A percentile compares a stretch with the other conserved stretches of the same genome.
phyloP scores from a whole-genome alignment of 2,329 filamentous ascomycete genomes.

The Westerdykella ornata region DNA sequence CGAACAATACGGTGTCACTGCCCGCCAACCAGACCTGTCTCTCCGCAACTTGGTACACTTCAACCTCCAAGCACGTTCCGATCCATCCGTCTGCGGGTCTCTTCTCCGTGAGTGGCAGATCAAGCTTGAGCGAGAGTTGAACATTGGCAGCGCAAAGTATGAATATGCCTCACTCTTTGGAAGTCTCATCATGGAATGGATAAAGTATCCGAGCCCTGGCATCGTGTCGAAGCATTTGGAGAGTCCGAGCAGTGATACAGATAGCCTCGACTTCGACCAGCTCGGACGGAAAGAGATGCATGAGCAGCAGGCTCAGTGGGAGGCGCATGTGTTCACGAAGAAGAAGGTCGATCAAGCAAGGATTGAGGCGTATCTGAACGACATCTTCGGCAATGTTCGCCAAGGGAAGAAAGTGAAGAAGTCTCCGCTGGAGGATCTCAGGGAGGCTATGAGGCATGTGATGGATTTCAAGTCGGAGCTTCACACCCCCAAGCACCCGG shows the following conservation, averaged over 20 bases:
- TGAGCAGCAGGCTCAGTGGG: constrained; percentile 45
- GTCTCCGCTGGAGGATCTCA: constrained; percentile 36
- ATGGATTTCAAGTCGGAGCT: constrained; percentile 18
- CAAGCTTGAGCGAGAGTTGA: constrained; percentile 19
- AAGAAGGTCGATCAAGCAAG: constrained; percentile 41
- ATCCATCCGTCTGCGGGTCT: constrained; percentile 20
- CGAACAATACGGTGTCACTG: constrained; percentile 12
- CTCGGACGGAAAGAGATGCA: constrained; percentile 40
- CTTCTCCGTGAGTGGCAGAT: constrained; percentile 21
- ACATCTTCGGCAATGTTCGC: constrained; percentile 45
- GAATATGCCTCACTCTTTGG: constrained; percentile 25
- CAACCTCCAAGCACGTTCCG: constrained; percentile 21
- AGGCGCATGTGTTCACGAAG: constrained; percentile 49
- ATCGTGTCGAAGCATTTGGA: not conserved
- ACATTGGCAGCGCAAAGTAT: constrained; percentile 25
- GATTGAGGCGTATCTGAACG: constrained; percentile 47
- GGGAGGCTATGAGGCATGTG: constrained; percentile 30
- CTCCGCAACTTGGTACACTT: constrained; percentile 18
- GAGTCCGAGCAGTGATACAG: constrained; percentile 1
- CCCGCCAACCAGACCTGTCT: constrained; percentile 9
- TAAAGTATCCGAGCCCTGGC: constrained; percentile 21
- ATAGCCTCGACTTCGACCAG: constrained; percentile 36
- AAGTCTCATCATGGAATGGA: constrained; percentile 24
- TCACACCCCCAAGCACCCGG: constrained; percentile 12
- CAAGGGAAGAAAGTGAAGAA: constrained; percentile 37